These are phyloP conservation scores for Solanum bukasovii DNA, from an alignment of 257 asterid genomes.

Conservation along the genomic window DNA sequence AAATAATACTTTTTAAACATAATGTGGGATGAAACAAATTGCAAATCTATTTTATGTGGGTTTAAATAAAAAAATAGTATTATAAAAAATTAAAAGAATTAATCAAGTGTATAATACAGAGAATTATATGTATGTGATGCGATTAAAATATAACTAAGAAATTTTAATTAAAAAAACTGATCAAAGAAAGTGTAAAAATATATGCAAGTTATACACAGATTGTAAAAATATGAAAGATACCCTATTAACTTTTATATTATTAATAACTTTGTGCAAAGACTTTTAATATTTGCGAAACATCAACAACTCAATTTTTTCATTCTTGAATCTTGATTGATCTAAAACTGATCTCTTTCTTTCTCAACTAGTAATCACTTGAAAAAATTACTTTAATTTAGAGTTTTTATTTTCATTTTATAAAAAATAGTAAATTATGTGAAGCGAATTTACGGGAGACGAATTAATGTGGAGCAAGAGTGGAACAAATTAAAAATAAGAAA, in stretches of 20 bases:
- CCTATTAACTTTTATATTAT: not conserved
- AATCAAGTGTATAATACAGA: not conserved
- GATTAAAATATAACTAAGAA: not conserved
- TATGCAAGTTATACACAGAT: not conserved
- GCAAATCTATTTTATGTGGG: too few species aligned
- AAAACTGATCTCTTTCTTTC: not conserved
- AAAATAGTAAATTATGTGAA: not conserved
- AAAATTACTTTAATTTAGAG: not conserved
- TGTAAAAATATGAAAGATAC: not conserved
- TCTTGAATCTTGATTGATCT: not conserved
- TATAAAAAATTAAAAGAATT: not conserved
- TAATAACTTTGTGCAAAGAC: not conserved
- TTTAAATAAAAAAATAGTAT: not conserved
- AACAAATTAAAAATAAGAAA: too few species aligned
- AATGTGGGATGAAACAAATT: too few species aligned
- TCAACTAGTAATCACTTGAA: not conserved
- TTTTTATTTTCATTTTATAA: not conserved
- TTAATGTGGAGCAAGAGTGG: too few species aligned
- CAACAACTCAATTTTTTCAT: not conserved
- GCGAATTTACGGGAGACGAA: not conserved
- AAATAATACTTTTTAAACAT: too few species aligned
- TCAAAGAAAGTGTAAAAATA: not conserved
- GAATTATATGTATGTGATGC: not conserved
- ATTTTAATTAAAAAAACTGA: not conserved
- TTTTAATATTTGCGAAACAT: not conserved